Evolutionary conservation across 345 rosid genomes (phyloP).

Genomic region (Psidium friedrichsthalianum): DNA sequence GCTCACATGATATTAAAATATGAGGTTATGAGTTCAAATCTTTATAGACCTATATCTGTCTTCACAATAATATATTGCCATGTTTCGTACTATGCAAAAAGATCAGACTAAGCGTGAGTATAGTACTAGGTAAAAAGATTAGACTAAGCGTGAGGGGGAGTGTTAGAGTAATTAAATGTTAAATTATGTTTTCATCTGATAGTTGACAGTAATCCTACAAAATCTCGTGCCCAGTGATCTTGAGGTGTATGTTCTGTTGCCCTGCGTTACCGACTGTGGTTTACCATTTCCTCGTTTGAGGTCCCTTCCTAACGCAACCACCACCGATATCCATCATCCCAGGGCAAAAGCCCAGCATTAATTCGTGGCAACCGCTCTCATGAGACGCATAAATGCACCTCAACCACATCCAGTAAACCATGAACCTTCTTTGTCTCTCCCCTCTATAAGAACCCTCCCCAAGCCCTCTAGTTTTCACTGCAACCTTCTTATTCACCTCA

Average conservation of each 20-base stretch:
- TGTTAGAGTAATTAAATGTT: too few relatives aligned
- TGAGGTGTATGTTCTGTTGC: neutral
- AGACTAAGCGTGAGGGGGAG: too few relatives aligned
- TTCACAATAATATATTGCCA: too few relatives aligned
- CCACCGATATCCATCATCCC: neutral
- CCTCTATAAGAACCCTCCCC: neutral
- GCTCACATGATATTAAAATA: too few relatives aligned
- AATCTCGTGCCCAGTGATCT: neutral
- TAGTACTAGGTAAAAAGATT: too few relatives aligned
- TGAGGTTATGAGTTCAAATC: too few relatives aligned
- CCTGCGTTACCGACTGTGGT: neutral
- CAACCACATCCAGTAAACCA: slow-evolving; percentile 18
- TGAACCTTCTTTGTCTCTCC: neutral
- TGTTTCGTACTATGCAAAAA: too few relatives aligned
- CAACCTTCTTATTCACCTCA: neutral
- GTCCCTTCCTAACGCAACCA: neutral
- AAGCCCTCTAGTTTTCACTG: neutral
- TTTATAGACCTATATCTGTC: too few relatives aligned
- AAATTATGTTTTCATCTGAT: too few relatives aligned
- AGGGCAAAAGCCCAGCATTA: neutral
- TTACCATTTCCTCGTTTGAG: neutral
- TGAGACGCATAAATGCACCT: slow-evolving; percentile 41
- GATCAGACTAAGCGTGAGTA: too few relatives aligned
- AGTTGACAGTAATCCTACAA: too few relatives aligned
- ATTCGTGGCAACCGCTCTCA: slow-evolving; percentile 37